Base-by-base conservation (phyloP, 2,329 filamentous ascomycete species). In the Aureobasidium sp. region DNA sequence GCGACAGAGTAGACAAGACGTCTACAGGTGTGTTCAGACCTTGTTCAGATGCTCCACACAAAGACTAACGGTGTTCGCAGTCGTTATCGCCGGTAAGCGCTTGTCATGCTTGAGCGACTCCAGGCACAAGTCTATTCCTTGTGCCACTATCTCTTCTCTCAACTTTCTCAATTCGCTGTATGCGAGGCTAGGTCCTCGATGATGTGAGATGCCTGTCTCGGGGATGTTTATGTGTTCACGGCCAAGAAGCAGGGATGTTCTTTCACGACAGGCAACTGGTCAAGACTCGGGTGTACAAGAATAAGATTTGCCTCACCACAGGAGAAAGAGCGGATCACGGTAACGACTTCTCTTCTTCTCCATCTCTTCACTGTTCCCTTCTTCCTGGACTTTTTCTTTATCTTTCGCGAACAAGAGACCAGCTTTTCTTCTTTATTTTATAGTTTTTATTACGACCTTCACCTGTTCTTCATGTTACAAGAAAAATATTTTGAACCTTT, bases 21-120 rank as follows among this genome's bases (percentile, higher is more conserved):
- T 65, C 9, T 66, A 67, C 64, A 61, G 66, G 66, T 65, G 62
- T 44, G 63, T 51, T 24, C 46, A 29, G 24, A 2, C 27, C 13
- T 36, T 13, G 34, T n/a, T 15, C 10, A 1, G 12, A n/a, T 32
- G n/a, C 37, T 17, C 12, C 1, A 29, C 32, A 36, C 27, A 13
- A 24, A 36, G 15, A 39, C 46, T 60, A 48, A 62, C 27, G n/a
- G 13, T 24, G 10, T 43, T 27, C 56, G n/a, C 29, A 65, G 65
- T 43, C 65, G 63, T 36, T 60, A 60, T 15, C 65, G 63, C 36
- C 64, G 59, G 55, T 55, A 57, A 59, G 52, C 44, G 41, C 32
- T 41, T 29, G 15, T 15, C 52, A 44, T 55, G 55, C 39, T 46
- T 46, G 53, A 17, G 12, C 41, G 12, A 26, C n/a, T 2, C 12